Evolutionary conservation across 2,329 filamentous ascomycete genomes (phyloP).

Genomic region (Fusarium cyanostomum): DNA sequence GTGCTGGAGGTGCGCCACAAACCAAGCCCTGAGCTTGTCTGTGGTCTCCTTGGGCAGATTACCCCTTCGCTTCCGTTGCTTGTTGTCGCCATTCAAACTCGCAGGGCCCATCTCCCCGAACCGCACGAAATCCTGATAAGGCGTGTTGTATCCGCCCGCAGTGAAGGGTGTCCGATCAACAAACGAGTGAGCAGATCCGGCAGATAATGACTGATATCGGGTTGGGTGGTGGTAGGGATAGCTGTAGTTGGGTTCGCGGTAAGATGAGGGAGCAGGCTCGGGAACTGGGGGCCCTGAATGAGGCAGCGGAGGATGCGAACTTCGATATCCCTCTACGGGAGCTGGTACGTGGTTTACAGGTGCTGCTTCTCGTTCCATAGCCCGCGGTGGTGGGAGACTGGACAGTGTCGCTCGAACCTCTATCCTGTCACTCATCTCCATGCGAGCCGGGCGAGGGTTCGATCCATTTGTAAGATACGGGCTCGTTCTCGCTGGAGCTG

Average conservation of each 20-base stretch:
- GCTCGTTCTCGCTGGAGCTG: conserved; percentile 45
- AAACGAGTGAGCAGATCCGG: conserved; percentile 54
- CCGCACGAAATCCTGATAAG: conserved; percentile 56
- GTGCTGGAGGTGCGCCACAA: conserved; percentile 77
- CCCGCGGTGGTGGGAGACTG: conserved; percentile 51
- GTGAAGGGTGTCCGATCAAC: conserved; percentile 56
- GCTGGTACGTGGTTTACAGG: conserved; percentile 47
- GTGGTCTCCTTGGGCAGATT: conserved; percentile 93
- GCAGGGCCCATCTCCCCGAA: conserved; percentile 53
- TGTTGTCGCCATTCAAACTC: conserved; percentile 55
- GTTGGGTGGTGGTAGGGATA: conserved; percentile 56
- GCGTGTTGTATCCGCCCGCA: conserved; percentile 51
- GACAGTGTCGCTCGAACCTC: conserved; percentile 53
- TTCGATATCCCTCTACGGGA: conserved; percentile 50
- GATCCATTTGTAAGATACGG: conserved; percentile 46
- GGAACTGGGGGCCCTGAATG: conserved; percentile 42
- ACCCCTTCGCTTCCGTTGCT: conserved; percentile 73
- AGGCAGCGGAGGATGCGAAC: conserved; percentile 39
- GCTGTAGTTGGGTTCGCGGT: conserved; percentile 48
- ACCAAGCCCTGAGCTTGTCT: conserved; percentile 83
- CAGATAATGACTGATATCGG: conserved; percentile 57
- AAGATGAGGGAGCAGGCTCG: conserved; percentile 47
- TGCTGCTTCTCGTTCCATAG: conserved; percentile 49
- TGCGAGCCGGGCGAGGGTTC: conserved; percentile 41
- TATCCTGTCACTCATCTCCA: conserved; percentile 49